Base-by-base conservation (phyloP, 2,329 filamentous ascomycete species). In the Ilyonectria destructans region DNA sequence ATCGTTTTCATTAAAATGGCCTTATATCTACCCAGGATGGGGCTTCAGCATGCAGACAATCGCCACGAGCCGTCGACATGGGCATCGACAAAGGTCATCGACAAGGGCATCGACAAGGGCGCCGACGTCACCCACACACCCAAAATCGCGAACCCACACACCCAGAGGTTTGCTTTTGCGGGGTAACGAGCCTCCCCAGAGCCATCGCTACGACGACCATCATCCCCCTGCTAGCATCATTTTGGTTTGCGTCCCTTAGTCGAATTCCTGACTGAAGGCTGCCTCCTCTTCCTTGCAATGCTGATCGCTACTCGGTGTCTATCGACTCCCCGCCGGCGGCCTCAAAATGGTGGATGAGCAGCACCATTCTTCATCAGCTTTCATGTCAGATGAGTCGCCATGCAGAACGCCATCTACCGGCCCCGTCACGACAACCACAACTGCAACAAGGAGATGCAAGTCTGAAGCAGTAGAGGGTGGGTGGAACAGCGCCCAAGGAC, bases 111-210 rank as follows among this genome's bases (percentile, higher is more conserved):
- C 21, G 26, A 26, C 26, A 26, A 12, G 31, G 31, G 31, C 31
- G 23, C 58, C 71, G 65, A 76, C 74, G 72, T 76, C 74, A 76
- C 74, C 62, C 61, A 69, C 66, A 61, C 57, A 33, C 31, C 31
- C 31, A 33, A 33, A 33, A 12, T 33, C 45, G 33, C 49, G 26
- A 17, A 49, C 21, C 49, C 57, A 65, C 62, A 54, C 29, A 52
- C 49, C 49, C 49, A 33, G 29, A 33, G n/a, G 31, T 35, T 54
- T 37, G 62, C 64, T 70, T 74, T 72, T 74, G 72, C 70, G 72
- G 72, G 72, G 72, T 74, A 65, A 29, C 33, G 58, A 57, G 57
- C 55, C 43, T 65, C 51, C 40, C 51, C 40, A 40, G 23, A 43
- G 46, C 31, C 35, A 67, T 67, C 37, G 45, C 52, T 52, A 43